Evolutionary conservation across 2,329 filamentous ascomycete genomes (phyloP), one percentile per base, ranked within the genome.

Genomic region (Colletotrichum chlorophyti): DNA sequence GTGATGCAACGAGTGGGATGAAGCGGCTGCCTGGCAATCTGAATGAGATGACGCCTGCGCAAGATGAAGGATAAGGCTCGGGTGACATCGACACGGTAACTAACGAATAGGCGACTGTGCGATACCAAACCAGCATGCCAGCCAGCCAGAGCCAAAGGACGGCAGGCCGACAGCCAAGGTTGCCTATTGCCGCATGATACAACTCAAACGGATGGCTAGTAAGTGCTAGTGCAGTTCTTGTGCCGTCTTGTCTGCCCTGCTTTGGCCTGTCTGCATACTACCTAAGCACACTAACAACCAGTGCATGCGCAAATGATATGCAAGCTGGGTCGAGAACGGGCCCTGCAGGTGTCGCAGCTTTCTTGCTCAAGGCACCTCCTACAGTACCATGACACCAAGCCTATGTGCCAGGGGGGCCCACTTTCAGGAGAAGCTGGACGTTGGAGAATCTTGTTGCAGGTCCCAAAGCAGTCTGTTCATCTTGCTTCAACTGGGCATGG

Each of bases 401-500:
- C n/a, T n/a, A n/a, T n/a, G n/a, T n/a, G n/a, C n/a, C n/a, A 51
- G 38, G 12, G 17, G 29, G 43, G 43, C 34, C 55, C 58, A 51
- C 58, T 60, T 52, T 57, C 58, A 60, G 58, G 58, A 60, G 58
- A 60, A 51, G 46, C 23, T 38, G 40, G 37, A 41, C 46, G 58
- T 42, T 58, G 53, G 53, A 60, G 58, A 60, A 58, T 53, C 23
- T 32, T 45, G 51, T 45, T 32, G 55, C 43, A 55, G 58, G 53
- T 48, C 58, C 42, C 27, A 58, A 53, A 43, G 29, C n/a, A n/a
- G n/a, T n/a, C n/a, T 60, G 58, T 58, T 51, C 58, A 58, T 60
- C 58, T 58, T 60, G 58, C 46, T 60, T 58, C 58, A 47, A 60
- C 53, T 29, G 31, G 58, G 53, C 58, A 58, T 58, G 58, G 53